phyloP scores from a whole-genome alignment of 345 rosid genomes.

The thale cress (Arabidopsis thaliana) region DNA sequence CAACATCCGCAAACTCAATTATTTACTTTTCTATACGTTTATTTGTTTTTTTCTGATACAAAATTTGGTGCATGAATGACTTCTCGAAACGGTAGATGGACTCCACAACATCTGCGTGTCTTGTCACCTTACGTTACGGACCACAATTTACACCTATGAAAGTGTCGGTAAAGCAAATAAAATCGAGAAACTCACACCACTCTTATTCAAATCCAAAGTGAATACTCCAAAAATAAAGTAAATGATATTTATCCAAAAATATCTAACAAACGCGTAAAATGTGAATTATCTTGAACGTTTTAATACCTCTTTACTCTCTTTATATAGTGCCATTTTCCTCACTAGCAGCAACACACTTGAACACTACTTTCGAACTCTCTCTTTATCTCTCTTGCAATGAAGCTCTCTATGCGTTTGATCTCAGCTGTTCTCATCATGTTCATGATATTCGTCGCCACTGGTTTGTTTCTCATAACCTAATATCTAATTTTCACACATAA shows the following conservation, averaged over 20 bases:
- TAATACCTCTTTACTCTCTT: constrained; percentile 9
- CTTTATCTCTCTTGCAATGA: constrained; percentile 35
- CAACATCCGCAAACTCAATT: constrained; percentile 23
- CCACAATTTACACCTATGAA: constrained; percentile 1
- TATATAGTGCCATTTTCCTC: constrained; percentile 24
- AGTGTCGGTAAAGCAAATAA: constrained; percentile 37
- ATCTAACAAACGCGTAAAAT: too few species aligned
- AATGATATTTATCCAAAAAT: too few species aligned
- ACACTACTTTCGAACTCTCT: constrained; percentile 10
- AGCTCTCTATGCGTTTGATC: constrained; percentile 42
- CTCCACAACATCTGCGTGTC: constrained; percentile 9
- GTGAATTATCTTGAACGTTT: too few species aligned
- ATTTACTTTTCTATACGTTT: neutral
- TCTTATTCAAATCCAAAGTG: constrained; percentile 1
- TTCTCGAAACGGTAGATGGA: constrained; percentile 12
- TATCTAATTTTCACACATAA: constrained; percentile 4
- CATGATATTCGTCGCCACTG: constrained; percentile 43
- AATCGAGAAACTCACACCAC: constrained; percentile 22
- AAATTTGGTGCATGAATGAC: neutral
- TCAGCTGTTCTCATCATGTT: constrained; percentile 38
- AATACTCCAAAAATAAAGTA: constrained; percentile 14
- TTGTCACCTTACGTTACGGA: constrained; percentile 28
- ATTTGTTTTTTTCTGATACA: neutral
- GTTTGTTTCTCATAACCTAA: constrained; percentile 24
- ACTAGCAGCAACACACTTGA: neutral